Conservation (phyloP, 2,329 filamentous ascomycete genomes). For the Xylaria sp. region DNA sequence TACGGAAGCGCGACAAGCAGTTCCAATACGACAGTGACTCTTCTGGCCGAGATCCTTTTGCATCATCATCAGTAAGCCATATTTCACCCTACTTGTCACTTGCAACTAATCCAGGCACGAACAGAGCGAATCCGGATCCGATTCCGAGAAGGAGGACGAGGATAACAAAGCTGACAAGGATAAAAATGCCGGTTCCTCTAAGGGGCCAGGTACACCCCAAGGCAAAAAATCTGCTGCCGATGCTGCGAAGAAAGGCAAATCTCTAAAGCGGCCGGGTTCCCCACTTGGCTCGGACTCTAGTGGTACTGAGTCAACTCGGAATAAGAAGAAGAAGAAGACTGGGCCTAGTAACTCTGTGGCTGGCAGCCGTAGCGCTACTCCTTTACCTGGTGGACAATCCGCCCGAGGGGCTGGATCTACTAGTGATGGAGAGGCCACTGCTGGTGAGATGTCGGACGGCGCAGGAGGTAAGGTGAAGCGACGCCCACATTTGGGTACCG, state of each 20-base stretch:
- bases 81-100: conserved; percentile 25
- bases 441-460: conserved; percentile 72
- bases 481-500: conserved; percentile 57
- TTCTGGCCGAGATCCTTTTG: conserved; percentile 64
- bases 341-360: conserved; percentile 55
- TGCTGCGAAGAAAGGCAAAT: conserved; percentile 65
- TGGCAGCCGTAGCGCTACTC: conserved; percentile 66
- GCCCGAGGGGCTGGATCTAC: conserved; percentile 66
- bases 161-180: conserved; percentile 55
- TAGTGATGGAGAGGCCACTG: conserved; percentile 78
- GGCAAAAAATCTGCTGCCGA: conserved; percentile 60
- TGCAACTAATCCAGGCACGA: conserved; percentile 39
- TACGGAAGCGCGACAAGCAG: conserved; percentile 87
- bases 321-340: conserved; percentile 72
- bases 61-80: conserved; percentile 58
- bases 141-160: conserved; percentile 55
- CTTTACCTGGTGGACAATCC: conserved; percentile 59
- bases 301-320: conserved; percentile 86
- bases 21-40: conserved; percentile 82
- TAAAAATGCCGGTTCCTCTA: conserved; percentile 68
- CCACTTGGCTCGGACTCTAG: conserved; percentile 90
- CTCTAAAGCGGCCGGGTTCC: conserved; percentile 85
- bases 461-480: conserved; percentile 58
- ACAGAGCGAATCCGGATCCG: conserved; percentile 53
- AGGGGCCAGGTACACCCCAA: conserved; percentile 70